Evolutionary conservation across 2,329 filamentous ascomycete species (phyloP), one percentile per base, ranked within the genome.

Genomic region (Aspergillus luchuensis): DNA sequence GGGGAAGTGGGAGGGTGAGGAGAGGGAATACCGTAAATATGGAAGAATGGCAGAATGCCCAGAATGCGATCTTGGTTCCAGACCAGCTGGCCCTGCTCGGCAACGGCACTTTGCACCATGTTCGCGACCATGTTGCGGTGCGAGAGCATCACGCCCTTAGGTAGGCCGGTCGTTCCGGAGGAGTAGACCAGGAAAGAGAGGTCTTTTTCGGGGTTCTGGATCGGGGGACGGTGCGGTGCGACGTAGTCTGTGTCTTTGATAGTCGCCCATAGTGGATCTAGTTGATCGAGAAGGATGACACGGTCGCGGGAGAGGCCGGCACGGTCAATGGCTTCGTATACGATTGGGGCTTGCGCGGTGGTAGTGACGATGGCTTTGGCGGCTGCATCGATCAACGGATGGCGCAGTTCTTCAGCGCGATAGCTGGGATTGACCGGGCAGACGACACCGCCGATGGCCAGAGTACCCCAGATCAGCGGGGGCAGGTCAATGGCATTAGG

Each of bases 401-500:
- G 61, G 4, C 56, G 19, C 8, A 74, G 63, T 49, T 73, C 69
- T 8, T 63, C 53, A 13, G 62, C 62, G 25, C 62, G 62, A 43
- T 68, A 71, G 2, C 62, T 66, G 28, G 70, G 65, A 41, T 72
- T 72, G 25, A 71, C 61, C 0, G 71, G 70, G 45, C 66, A 70
- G 6, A 69, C 67, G 2, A 72, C 65, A 3, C 70, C 71, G 11
- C 71, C 71, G 2, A 66, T 57, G 59, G 67, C 68, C 11, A 72
- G 64, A 0, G 54, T 58, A 3, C 69, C 69, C 51, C 63, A 70
- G 13, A 63, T 62, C 21, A 65, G 39, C 2, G 58, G 33, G 6
- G 60, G 58, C 5, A 64, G 17, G 13, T 68, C 63, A 17, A 64
- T 60, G 7, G 54, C 58, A 50, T 68, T 69, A 1, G 66, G 58